These are phyloP conservation scores for Rhododendron mucronatum DNA, from an alignment of 148 eudicot genomes.

Conservation along the genomic window DNA sequence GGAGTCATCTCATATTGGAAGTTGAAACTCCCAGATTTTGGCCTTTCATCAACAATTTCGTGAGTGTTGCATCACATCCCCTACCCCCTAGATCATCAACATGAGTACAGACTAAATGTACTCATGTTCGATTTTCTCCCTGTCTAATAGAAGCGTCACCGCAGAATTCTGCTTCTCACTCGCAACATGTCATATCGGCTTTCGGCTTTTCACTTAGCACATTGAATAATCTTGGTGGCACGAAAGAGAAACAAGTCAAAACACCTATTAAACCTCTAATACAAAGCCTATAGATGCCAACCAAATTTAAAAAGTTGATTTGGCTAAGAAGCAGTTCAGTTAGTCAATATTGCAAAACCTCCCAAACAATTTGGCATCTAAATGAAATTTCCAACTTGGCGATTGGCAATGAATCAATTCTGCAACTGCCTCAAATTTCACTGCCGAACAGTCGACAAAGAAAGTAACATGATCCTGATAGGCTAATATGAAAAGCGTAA, in stretches of 20 bases:
- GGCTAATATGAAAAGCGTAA: too few species aligned
- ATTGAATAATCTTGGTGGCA: not conserved
- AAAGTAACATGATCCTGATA: not conserved
- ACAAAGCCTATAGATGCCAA: not conserved
- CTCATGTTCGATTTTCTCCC: not conserved
- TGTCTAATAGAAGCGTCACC: not conserved
- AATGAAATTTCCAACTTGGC: not conserved
- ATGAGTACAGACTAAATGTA: too few species aligned
- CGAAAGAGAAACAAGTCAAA: not conserved
- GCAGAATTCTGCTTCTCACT: not conserved
- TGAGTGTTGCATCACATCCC: not conserved
- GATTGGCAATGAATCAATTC: not conserved
- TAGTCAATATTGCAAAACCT: not conserved
- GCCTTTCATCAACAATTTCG: not conserved
- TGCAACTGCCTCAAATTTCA: too few species aligned
- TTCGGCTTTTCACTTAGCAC: not conserved
- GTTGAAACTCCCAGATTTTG: not conserved
- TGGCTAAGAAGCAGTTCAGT: not conserved
- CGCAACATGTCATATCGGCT: not conserved
- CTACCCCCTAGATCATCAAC: not conserved
- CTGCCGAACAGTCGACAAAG: not conserved
- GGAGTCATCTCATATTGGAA: not conserved
- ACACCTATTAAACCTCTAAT: not conserved
- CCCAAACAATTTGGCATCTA: not conserved
- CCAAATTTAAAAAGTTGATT: not conserved